Evolutionary conservation across 345 rosid genomes (phyloP), one percentile per base, ranked within the genome.

Genomic region (Linum trigynum): DNA sequence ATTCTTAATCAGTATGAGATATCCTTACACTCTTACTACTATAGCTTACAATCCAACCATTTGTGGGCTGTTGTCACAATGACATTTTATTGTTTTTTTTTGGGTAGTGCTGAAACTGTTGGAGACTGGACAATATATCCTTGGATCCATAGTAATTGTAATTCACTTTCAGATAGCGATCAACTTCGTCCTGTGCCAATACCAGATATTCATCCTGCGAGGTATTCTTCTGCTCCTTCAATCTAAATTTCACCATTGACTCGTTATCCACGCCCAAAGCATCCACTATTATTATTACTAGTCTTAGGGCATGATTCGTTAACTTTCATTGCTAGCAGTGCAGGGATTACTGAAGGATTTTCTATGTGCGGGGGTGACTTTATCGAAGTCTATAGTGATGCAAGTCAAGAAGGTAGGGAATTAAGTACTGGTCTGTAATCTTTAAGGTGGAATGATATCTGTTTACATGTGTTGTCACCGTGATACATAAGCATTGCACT

Each of bases 281-380:
- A 57, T 60, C n/a, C 3, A n/a, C 15, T 1, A 64, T 55, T 57
- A 57, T 38, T 8, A 38, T 3, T 6, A 38, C 6, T n/a, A 15
- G 15, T 57, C 14, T 57, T 35, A 61, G 37, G 37, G 5, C 2
- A 61, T 43, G 43, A 62, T 65, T 64, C n/a, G 63, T 7, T 66
- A 65, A 39, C 67, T 62, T 60, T 63, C 51, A 58, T 64, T 68
- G 11, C 58, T 65, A 75, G 79, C 91, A 94, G 99, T 85, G 97
- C 87, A 67, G 99, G 97, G 75, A 94, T 94, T 64, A 88, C 99
- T 16, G 87, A 90, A 78, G 99, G 97, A 55, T 94, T 94, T 78
- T 90, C 99, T 42, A 94, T 94, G 96, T 94, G 99, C 50, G 99
- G 97, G 60, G 99, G 97, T 39, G 99, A 94, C 80, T 90, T 94